These are phyloP conservation scores for Peribolospora baueri DNA, from an alignment of 768 basidiomycete species.

Conservation along the genomic window DNA sequence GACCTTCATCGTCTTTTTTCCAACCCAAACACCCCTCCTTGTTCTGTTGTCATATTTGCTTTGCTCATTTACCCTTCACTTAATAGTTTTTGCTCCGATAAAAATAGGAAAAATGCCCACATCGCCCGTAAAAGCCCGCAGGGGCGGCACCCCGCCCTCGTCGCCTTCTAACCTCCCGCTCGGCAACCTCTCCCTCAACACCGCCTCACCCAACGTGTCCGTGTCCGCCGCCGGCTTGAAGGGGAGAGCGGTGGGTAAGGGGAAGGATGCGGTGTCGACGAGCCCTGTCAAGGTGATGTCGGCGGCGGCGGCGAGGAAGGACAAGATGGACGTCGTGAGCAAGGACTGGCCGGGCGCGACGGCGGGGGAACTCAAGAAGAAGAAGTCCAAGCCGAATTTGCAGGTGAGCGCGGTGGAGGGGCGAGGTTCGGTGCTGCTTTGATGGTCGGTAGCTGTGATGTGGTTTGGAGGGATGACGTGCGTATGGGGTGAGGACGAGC, in stretches of 20 bases:
- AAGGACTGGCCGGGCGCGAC: not conserved
- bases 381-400: not conserved
- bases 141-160: conserved; percentile 2
- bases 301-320: not conserved
- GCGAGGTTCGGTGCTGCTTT: conserved; percentile 3
- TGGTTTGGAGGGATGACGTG: conserved; percentile 2
- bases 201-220: conserved; percentile 1
- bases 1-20: too few species aligned
- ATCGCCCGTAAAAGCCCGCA: too few species aligned
- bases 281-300: too few species aligned
- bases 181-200: not conserved
- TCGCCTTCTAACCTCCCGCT: not conserved
- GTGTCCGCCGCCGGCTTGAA: conserved; percentile 2
- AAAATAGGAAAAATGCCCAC: too few species aligned
- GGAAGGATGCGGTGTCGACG: not conserved
- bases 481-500: conserved; percentile 1
- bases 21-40: too few species aligned
- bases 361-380: not conserved
- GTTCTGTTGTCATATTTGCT: too few species aligned
- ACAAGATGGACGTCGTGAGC: conserved; percentile 3
- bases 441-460: conserved; percentile 2
- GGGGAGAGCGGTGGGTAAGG: not conserved
- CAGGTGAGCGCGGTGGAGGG: not conserved
- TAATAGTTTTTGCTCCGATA: too few species aligned
- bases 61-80: too few species aligned